Percentiles rank a stretch among this genome's conserved stretches.
phyloP scores from a whole-genome alignment of 768 basidiomycete species.

The Leccinum subgranulosum region DNA sequence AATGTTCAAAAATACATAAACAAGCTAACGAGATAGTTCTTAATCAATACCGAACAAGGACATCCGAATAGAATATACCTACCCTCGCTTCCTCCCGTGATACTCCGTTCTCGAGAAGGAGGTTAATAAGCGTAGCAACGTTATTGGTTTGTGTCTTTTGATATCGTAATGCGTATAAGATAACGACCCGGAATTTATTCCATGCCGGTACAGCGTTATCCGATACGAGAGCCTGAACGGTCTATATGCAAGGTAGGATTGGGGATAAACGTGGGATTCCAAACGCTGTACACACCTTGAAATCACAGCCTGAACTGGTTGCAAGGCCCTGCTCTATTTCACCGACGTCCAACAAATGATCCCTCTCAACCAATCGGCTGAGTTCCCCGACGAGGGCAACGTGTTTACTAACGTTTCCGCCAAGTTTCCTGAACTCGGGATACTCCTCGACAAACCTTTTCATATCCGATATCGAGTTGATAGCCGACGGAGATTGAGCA shows the following conservation, averaged over 20 bases:
- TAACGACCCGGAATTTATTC: constrained; percentile 88
- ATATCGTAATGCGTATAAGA: constrained; percentile 90
- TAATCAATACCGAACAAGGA: constrained; percentile 6
- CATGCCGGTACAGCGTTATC: constrained; percentile 64
- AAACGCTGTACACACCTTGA: constrained; percentile 53
- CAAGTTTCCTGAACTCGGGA: constrained; percentile 93
- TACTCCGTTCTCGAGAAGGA: constrained; percentile 73
- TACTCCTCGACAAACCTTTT: constrained; percentile 97
- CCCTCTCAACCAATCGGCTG: constrained; percentile 81
- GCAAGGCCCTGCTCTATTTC: constrained; percentile 97
- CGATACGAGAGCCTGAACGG: constrained; percentile 74
- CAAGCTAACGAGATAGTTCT: constrained; percentile 47
- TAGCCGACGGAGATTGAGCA: constrained; percentile 69
- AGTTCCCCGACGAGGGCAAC: constrained; percentile 96
- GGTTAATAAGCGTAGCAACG: constrained; percentile 73
- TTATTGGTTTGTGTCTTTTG: constrained; percentile 85
- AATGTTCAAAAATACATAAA: constrained; percentile 89
- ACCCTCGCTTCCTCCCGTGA: constrained; percentile 74
- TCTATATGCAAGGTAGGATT: constrained; percentile 41
- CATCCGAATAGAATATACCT: constrained; percentile 3
- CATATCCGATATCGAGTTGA: constrained; percentile 96
- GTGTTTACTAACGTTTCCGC: constrained; percentile 98
- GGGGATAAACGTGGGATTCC: neutral
- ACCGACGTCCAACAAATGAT: constrained; percentile 84
- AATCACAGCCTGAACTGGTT: constrained; percentile 86